phyloP scores from a whole-genome alignment of 2,329 filamentous ascomycete genomes.

The Triangularia verruculosa region DNA sequence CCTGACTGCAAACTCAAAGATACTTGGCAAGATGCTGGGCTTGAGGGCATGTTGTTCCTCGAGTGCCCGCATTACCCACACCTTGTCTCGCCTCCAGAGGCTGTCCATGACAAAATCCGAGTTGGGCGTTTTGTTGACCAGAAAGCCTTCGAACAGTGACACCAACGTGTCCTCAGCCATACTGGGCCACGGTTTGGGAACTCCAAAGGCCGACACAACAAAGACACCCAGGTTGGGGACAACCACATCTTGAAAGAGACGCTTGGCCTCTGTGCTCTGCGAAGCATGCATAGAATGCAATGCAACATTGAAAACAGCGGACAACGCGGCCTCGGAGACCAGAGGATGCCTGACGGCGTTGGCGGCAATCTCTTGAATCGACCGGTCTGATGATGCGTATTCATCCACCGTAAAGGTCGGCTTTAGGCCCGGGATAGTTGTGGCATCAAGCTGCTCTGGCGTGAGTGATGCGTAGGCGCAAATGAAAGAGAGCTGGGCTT shows the following conservation, averaged over 20 bases:
- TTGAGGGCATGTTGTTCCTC: conserved; percentile 72
- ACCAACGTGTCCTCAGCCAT: conserved; percentile 73
- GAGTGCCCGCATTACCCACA: conserved; percentile 79
- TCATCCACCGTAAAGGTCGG: conserved; percentile 68
- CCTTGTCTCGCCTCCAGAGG: conserved; percentile 84
- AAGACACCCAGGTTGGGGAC: conserved; percentile 76
- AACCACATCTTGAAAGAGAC: conserved; percentile 64
- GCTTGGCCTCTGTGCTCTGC: conserved; percentile 60
- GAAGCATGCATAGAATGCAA: conserved; percentile 60
- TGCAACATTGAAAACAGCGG: conserved; percentile 63
- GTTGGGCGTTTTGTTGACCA: conserved; percentile 70
- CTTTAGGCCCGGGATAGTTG: conserved; percentile 77
- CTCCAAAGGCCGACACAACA: conserved; percentile 72
- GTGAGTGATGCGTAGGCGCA: conserved; percentile 78
- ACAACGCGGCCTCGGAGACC: conserved; percentile 81
- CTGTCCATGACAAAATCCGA: conserved; percentile 89
- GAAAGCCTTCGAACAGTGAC: conserved; percentile 77
- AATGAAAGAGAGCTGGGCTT: conserved; percentile 92
- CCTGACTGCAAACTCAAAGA: conserved; percentile 76
- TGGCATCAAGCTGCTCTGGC: conserved; percentile 75
- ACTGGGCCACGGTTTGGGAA: conserved; percentile 72
- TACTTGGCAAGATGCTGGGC: conserved; percentile 63
- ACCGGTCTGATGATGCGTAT: conserved; percentile 48
- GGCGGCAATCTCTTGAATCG: conserved; percentile 51
- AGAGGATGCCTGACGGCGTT: conserved; percentile 78